phyloP scores from a whole-genome alignment of 2,329 filamentous ascomycete species.

The Biscogniauxia sp. region DNA sequence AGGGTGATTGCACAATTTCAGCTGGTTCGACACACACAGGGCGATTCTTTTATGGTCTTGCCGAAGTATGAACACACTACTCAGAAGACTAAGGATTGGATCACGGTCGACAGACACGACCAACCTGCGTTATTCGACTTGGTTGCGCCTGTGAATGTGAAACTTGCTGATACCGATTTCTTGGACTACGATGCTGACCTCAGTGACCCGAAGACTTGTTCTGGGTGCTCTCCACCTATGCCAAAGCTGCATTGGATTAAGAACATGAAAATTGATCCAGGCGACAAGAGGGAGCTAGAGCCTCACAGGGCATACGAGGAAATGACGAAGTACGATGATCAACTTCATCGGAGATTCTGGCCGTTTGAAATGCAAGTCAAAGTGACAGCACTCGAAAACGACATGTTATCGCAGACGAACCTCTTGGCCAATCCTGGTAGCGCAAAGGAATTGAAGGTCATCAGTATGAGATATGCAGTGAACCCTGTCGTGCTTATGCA shows the following conservation, averaged over 20 bases:
- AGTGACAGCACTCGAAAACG: neutral
- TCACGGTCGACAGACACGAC: constrained; percentile 4
- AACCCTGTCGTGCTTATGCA: constrained; percentile 8
- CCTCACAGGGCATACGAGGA: constrained; percentile 9
- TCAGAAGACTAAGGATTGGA: constrained; percentile 2
- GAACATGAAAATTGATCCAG: too few relatives aligned
- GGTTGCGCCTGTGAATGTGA: constrained; percentile 11
- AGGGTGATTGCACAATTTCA: constrained; percentile 7
- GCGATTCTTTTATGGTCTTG: constrained; percentile 8
- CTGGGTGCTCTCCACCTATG: constrained; percentile 8
- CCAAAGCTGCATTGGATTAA: constrained; percentile 4
- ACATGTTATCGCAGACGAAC: neutral
- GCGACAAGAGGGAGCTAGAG: neutral
- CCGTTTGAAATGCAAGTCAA: constrained; percentile 8
- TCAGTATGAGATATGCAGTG: constrained; percentile 11
- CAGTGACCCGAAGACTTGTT: constrained; percentile 8
- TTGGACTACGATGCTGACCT: constrained; percentile 6
- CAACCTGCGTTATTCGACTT: constrained; percentile 6
- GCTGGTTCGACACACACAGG: constrained; percentile 4
- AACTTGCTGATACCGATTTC: constrained; percentile 3
- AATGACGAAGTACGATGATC: constrained; percentile 11
- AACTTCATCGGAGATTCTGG: constrained; percentile 1
- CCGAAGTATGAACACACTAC: constrained; percentile 5
- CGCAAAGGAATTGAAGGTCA: neutral
- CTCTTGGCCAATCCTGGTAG: neutral